Percentiles rank a stretch among this genome's conserved stretches.
These are phyloP conservation scores for Apiospora sp. DNA, from an alignment of 2,329 filamentous ascomycete genomes.

Conservation along the genomic window DNA sequence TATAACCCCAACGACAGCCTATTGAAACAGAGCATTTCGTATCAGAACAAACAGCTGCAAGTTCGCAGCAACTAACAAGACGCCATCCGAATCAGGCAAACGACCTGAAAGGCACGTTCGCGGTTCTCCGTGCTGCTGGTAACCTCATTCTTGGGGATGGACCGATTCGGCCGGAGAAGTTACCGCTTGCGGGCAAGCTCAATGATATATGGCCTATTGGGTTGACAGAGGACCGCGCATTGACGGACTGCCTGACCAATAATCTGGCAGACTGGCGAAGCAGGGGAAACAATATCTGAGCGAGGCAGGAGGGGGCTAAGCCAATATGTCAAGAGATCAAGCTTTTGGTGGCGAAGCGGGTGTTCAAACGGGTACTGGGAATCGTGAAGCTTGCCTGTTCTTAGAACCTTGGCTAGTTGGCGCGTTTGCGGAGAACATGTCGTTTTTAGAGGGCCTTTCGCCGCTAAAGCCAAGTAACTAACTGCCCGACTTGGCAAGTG, in stretches of 20 bases:
- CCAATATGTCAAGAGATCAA: conserved; percentile 6
- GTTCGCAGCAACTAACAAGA: not conserved
- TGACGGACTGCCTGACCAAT: not conserved
- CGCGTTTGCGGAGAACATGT: not conserved
- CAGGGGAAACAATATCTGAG: not conserved
- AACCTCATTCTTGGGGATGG: not conserved
- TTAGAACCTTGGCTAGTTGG: not conserved
- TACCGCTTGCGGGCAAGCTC: not conserved
- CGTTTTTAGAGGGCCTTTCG: not conserved
- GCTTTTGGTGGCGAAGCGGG: not conserved
- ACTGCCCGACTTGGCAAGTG: not conserved
- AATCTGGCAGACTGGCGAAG: not conserved
- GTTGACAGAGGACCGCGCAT: too few relatives aligned
- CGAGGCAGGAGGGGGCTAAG: not conserved
- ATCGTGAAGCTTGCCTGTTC: conserved; percentile 1
- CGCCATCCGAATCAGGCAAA: not conserved
- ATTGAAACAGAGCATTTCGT: not conserved
- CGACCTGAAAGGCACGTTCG: not conserved
- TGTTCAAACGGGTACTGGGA: not conserved
- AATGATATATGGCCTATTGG: not conserved
- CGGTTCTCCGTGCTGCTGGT: not conserved
- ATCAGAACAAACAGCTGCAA: not conserved
- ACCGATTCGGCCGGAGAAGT: not conserved
- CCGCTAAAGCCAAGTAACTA: not conserved
- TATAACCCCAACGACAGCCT: not conserved